A percentile compares a stretch with the other conserved stretches of the same genome.
Conservation (phyloP, 495 filamentous ascomycete species). For the Astrothelium subdiscretum region DNA sequence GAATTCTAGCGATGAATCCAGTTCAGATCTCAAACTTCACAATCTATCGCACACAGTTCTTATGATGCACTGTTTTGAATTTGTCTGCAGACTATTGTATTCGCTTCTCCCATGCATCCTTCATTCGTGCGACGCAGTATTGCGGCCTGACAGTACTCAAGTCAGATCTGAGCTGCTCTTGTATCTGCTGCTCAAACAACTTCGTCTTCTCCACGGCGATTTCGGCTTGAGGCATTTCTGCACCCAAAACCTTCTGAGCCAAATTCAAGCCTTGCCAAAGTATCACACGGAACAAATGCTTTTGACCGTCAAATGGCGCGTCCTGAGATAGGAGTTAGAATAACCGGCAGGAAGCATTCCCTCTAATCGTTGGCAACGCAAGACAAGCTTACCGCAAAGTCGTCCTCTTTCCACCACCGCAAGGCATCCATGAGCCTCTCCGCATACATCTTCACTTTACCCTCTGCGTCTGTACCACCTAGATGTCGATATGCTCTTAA, state of each 20-base stretch:
- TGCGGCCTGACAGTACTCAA: background rate
- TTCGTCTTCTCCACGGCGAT: background rate
- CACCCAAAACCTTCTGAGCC: background rate
- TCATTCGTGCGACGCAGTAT: background rate
- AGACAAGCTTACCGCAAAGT: background rate
- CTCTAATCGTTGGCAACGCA: background rate
- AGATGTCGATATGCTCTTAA: conserved; percentile 18
- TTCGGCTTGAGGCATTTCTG: conserved; percentile 3
- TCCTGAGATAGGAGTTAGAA: background rate
- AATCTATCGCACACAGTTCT: too few relatives aligned
- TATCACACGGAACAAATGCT: background rate
- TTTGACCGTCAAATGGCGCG: background rate
- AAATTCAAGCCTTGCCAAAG: conserved; percentile 2
- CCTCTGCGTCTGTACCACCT: conserved; percentile 25
- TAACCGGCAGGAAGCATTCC: background rate
- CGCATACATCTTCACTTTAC: conserved; percentile 27
- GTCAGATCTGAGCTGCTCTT: background rate
- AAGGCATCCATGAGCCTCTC: conserved; percentile 18
- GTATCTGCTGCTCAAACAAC: background rate
- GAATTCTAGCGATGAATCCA: too few relatives aligned
- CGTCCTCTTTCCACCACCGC: background rate
- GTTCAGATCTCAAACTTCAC: too few relatives aligned
- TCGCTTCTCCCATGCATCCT: background rate
- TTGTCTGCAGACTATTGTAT: too few relatives aligned
- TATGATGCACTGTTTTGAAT: too few relatives aligned